Conservation (phyloP, 2,329 filamentous ascomycete species). For the Sporothrix humicola region DNA sequence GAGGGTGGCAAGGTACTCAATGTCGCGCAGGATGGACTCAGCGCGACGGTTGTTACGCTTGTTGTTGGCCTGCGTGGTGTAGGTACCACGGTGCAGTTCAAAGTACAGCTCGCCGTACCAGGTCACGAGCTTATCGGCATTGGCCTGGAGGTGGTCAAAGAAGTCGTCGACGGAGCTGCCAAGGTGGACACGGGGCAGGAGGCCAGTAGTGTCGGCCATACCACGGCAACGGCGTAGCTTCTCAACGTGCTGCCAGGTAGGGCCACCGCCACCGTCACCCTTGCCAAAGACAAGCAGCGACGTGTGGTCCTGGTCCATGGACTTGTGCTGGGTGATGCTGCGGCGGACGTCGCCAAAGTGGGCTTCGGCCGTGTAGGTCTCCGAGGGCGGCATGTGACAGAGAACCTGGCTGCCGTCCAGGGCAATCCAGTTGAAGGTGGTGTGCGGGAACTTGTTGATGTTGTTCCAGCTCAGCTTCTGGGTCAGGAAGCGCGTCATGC, state of each 20-base stretch:
- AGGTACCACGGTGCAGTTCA: constrained; percentile 94
- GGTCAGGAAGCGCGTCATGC: constrained; percentile 95
- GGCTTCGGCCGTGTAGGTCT: constrained; percentile 94
- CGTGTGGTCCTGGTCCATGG: constrained; percentile 88
- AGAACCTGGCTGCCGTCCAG: constrained; percentile 95
- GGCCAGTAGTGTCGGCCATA: constrained; percentile 79
- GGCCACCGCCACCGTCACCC: constrained; percentile 93
- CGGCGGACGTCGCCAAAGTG: constrained; percentile 93
- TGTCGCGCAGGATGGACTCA: constrained; percentile 82
- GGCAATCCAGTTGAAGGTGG: constrained; percentile 98
- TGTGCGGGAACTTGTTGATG: constrained; percentile 98
- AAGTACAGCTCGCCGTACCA: constrained; percentile 99
- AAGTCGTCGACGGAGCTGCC: constrained; percentile 92
- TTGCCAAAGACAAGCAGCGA: constrained; percentile 95
- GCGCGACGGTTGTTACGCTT: constrained; percentile 90
- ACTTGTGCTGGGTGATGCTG: constrained; percentile 91
- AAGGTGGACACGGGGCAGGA: constrained; percentile 78
- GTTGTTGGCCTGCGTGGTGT: constrained; percentile 97
- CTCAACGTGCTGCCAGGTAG: constrained; percentile 91
- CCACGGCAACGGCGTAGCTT: constrained; percentile 92
- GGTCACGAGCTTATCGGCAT: constrained; percentile 78
- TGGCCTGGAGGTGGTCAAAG: constrained; percentile 83
- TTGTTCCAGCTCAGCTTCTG: constrained; percentile 99
- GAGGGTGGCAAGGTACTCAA: constrained; percentile 86
- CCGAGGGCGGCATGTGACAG: constrained; percentile 94